Conservation (phyloP, 441 rosid genomes). For the Aquilaria agallochum region DNA sequence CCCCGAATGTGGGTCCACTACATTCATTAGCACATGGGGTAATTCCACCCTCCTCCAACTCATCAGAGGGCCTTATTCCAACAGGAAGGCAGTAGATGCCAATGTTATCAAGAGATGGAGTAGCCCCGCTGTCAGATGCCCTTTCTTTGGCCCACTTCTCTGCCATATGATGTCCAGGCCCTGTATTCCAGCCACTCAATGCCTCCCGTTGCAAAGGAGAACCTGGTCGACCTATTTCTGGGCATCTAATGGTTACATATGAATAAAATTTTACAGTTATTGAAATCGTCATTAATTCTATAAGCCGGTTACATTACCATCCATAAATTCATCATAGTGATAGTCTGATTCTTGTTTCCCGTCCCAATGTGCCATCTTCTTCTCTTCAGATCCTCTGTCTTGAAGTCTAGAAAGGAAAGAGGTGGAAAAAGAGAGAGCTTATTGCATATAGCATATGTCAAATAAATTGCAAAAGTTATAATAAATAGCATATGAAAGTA, state of each 20-base stretch:
- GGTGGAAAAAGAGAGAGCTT: neutral
- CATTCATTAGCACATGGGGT: slow-evolving; percentile 24
- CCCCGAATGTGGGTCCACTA: slow-evolving; percentile 31
- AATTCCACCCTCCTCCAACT: slow-evolving; percentile 26
- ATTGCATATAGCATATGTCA: neutral
- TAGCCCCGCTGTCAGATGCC: slow-evolving; percentile 46
- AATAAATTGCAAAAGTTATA: slow-evolving; percentile 5
- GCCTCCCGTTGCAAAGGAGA: slow-evolving; percentile 64
- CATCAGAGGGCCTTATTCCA: slow-evolving; percentile 72
- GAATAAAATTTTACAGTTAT: neutral
- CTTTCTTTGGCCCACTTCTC: slow-evolving; percentile 70
- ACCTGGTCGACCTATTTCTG: no score
- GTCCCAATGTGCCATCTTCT: slow-evolving; percentile 23
- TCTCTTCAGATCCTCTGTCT: slow-evolving; percentile 31
- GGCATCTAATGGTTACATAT: no score
- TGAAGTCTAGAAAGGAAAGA: slow-evolving; percentile 17
- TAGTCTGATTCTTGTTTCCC: slow-evolving; percentile 18
- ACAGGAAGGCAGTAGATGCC: slow-evolving; percentile 79
- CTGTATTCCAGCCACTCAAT: slow-evolving; percentile 59
- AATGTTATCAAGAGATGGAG: slow-evolving; percentile 44
- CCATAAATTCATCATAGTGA: slow-evolving; percentile 35
- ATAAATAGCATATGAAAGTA: neutral
- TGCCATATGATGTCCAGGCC: slow-evolving; percentile 66
- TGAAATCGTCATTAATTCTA: neutral
- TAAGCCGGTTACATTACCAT: slow-evolving; percentile 44